Evolutionary conservation across 2,329 filamentous ascomycete species (phyloP), one percentile per base, ranked within the genome.

Genomic region (Aspergillus fischeri): DNA sequence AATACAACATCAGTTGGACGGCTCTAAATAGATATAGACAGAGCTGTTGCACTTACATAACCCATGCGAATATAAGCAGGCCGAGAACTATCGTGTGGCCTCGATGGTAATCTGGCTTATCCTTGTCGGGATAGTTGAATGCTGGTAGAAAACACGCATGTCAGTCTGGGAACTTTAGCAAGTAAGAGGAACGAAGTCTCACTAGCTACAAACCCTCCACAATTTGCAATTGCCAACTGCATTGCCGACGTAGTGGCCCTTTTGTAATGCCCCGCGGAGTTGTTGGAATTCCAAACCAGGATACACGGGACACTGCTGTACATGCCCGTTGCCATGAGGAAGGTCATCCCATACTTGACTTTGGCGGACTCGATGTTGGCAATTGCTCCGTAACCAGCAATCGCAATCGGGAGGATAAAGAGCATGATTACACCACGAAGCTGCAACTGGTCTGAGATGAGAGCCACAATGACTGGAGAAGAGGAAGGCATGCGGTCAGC

Each of bases 191-290:
- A 17, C 32, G 32, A 17, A 10, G 10, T 67, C 77, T 63, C 64
- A 79, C 81, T 83, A 0, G 86, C 83, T 2, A 89, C 85, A 62
- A 89, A 87, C 0, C 86, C 86, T 49, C 86, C 86, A 7, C 80
- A 82, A 61, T 90, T 89, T 0, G 86, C 86, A 62, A 89, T 83
- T 1, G 83, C 82, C 27, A 89, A 75, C 69, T 89, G 86, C 63
- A 89, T 65, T 0, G 83, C 87, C 1, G 82, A 83, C 0, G 86
- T 86, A 0, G 86, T 89, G 0, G 87, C 86, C 14, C 87, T 76
- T 69, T 89, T 90, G 66, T 89, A 89, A 66, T 90, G 86, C 0
- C 83, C 85, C 0, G 86, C 85, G 0, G 82, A 85, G 67, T 89
- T 89, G 67, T 88, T 88, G 2, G 83, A 83, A 60, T 86, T 82